Conservation (phyloP, 2,329 filamentous ascomycete genomes). For the Sporothrix phasma region DNA sequence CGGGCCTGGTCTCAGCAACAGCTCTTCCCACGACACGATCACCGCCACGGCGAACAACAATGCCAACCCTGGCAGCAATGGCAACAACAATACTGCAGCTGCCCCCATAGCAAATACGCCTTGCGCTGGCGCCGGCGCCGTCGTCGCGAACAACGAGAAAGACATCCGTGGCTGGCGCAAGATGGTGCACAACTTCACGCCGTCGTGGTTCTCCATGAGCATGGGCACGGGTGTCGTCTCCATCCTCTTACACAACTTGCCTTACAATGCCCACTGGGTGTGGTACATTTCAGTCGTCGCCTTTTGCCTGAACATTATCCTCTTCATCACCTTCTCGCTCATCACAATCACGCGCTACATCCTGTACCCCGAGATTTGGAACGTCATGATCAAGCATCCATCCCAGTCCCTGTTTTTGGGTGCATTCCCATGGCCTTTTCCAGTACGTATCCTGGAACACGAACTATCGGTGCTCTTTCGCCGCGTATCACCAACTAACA, state of each 20-base stretch:
- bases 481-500: neutral
- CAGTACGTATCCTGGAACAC: conserved; percentile 23
- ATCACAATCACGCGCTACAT: conserved; percentile 47
- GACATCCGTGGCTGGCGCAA: conserved; percentile 25
- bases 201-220: conserved; percentile 42
- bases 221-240: conserved; percentile 57
- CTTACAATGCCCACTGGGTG: conserved; percentile 45
- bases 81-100: neutral
- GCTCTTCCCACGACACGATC: neutral
- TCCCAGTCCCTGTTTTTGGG: conserved; percentile 52
- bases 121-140: neutral
- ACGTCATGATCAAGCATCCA: conserved; percentile 50
- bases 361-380: conserved; percentile 51
- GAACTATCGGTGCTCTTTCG: neutral
- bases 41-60: neutral
- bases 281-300: conserved; percentile 44
- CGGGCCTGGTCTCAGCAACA: neutral
- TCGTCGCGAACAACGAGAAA: conserved; percentile 8
- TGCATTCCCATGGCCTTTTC: conserved; percentile 54
- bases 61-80: neutral
- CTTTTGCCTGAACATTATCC: conserved; percentile 44
- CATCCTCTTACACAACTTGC: conserved; percentile 47
- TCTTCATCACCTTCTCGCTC: conserved; percentile 42
- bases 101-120: neutral
- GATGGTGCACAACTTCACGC: conserved; percentile 35